Base-by-base conservation (phyloP, 2,329 filamentous ascomycete species). In the Penicillium sp. region DNA sequence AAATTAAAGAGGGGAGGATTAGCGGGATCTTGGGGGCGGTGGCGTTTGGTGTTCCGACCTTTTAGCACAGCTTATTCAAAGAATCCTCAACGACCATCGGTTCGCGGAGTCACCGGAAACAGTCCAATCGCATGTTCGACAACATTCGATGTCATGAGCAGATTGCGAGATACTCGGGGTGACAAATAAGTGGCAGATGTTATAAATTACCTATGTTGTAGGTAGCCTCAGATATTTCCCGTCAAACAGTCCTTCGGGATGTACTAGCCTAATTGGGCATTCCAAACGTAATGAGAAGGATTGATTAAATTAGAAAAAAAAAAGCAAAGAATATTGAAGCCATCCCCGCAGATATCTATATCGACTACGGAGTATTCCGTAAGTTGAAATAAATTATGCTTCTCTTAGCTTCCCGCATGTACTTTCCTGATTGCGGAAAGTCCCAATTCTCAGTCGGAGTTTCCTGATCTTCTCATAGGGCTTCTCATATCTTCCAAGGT, bases 371-470 rank as follows among this genome's bases (percentile, higher is more conserved):
- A 23, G 23, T 23, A 23, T 4, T 23, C 25, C 4, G 19, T 8
- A 40, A 10, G 38, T 13, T 40, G 15, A 4, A 36, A 13, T 29
- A 29, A 16, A 43, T 43, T 34, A 33, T 10, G 10, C 36, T 44
- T 50, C 46, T n/a, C 33, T 49, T 23, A n/a, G 19, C 27, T 50
- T 31, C 13, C 49, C 49, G 50, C 50, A 19, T 52, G 50, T 25
- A 52, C 50, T 46, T 52, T 7, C 50, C 50, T 16, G 16, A 52
- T 52, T 45, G 39, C 31, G 40, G 40, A 36, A 45, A 27, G 7
- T 23, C 23, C 4, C 23, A 23, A 23, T 23, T 23, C 23, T 23
- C 4, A 23, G 23, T 23, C 23, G 23, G 23, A 23, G 23, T 23
- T 23, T 23, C 23, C 1, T 23, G 23, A 23, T 23, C 23, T 23